phyloP scores from a whole-genome alignment of 345 rosid genomes.

The Aquilaria malaccensis region DNA sequence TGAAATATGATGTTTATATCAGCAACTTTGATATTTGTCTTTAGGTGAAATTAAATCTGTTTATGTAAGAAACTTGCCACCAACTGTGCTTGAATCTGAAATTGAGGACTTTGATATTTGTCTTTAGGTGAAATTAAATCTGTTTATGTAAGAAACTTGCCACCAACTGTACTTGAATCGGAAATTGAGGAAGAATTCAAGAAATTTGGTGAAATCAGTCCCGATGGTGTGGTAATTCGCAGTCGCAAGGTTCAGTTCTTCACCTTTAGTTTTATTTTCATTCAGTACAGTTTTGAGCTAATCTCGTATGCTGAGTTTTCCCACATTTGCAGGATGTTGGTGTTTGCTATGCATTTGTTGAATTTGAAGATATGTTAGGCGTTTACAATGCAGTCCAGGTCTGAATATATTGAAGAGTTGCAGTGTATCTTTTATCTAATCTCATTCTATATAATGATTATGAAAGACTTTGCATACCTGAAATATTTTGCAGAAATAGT shows the following conservation, averaged over 20 bases:
- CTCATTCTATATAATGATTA: too few relatives aligned
- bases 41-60: constrained; percentile 63
- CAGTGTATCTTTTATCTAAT: too few relatives aligned
- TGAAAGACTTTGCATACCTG: too few relatives aligned
- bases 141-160: constrained; percentile 60
- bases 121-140: constrained; percentile 57
- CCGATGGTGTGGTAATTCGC: constrained; percentile 58
- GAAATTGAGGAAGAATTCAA: constrained; percentile 68
- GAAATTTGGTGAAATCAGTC: constrained; percentile 50
- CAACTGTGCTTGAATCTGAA: constrained; percentile 48
- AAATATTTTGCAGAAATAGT: too few relatives aligned
- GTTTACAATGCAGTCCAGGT: constrained; percentile 58
- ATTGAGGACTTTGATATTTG: constrained; percentile 27
- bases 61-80: constrained; percentile 53
- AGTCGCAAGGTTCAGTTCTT: constrained; percentile 53
- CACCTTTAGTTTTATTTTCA: background rate
- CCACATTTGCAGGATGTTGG: constrained; percentile 50
- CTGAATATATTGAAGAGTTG: constrained; percentile 1
- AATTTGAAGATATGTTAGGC: constrained; percentile 57
- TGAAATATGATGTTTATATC: too few relatives aligned
- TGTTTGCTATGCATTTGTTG: constrained; percentile 71
- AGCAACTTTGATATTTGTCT: background rate
- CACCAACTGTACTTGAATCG: constrained; percentile 38
- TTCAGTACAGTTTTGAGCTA: background rate
- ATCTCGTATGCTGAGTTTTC: constrained; percentile 9